Evolutionary conservation across 495 filamentous ascomycete species (phyloP).

Genomic region (Ramalina intermedia): DNA sequence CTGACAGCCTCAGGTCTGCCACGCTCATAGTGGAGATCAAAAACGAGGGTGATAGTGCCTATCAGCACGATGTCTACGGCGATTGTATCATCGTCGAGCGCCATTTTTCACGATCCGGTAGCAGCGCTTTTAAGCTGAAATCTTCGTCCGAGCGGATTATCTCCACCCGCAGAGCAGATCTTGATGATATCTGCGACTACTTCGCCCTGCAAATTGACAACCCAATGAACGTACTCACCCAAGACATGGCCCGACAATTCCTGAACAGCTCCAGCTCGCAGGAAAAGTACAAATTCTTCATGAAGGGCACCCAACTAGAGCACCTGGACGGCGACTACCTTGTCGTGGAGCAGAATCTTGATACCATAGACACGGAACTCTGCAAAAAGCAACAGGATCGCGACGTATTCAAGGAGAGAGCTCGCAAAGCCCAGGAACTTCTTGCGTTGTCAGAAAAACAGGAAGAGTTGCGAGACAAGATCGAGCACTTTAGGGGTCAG

Average conservation of each 20-base stretch:
- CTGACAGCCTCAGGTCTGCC: constrained; percentile 7
- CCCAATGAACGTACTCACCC: constrained; percentile 92
- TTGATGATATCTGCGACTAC: constrained; percentile 89
- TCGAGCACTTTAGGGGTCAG: constrained; percentile 38
- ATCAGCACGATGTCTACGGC: constrained; percentile 69
- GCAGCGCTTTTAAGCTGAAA: constrained; percentile 79
- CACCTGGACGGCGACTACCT: constrained; percentile 84
- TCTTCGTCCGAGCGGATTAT: constrained; percentile 51
- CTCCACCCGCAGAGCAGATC: constrained; percentile 69
- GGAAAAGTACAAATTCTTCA: constrained; percentile 93
- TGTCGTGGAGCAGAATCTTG: constrained; percentile 53
- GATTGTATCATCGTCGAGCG: constrained; percentile 81
- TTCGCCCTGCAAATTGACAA: constrained; percentile 93
- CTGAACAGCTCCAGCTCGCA: constrained; percentile 65
- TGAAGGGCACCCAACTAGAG: constrained; percentile 88
- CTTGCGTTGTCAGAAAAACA: constrained; percentile 45
- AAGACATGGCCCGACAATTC: constrained; percentile 90
- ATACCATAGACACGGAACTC: constrained; percentile 51
- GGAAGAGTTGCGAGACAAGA: constrained; percentile 36
- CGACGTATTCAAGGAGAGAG: constrained; percentile 27
- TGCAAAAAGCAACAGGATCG: constrained; percentile 33
- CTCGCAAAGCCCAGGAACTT: constrained; percentile 33
- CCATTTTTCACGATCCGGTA: constrained; percentile 63
- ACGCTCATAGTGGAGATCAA: constrained; percentile 70
- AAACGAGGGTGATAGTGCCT: constrained; percentile 73